A percentile compares a stretch with the other conserved stretches of the same genome.
Evolutionary conservation across 306 rosid species (phyloP).

Genomic region (Trifolium pratense): DNA sequence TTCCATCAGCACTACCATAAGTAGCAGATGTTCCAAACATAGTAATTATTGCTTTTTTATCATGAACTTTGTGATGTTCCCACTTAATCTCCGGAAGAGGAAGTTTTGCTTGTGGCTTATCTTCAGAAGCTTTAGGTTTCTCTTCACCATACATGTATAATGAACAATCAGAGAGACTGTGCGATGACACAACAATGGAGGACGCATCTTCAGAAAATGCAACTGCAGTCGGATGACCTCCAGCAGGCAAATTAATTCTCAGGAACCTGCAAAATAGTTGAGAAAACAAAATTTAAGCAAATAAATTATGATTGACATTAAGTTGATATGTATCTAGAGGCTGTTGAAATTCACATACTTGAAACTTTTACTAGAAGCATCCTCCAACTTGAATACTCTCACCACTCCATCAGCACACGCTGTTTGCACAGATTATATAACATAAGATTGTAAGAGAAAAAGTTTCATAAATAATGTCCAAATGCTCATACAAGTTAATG

Average conservation of each 20-base stretch:
- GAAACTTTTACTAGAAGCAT: constrained; percentile 94
- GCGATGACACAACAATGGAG: constrained; percentile 80
- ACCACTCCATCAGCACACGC: constrained; percentile 96
- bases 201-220: constrained; percentile 69
- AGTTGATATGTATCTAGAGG: constrained; percentile 26
- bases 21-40: constrained; percentile 77
- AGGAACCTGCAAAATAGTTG: constrained; percentile 65
- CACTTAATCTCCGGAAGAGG: constrained; percentile 97
- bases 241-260: constrained; percentile 84
- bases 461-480: constrained; percentile 9
- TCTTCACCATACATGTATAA: constrained; percentile 92
- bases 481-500: constrained; percentile 25
- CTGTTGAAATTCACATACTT: constrained; percentile 62
- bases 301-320: constrained; percentile 30
- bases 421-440: constrained; percentile 47
- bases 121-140: constrained; percentile 64
- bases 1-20: constrained; percentile 95
- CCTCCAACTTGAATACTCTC: constrained; percentile 93
- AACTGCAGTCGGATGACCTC: constrained; percentile 90
- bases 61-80: constrained; percentile 85
- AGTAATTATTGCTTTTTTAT: constrained; percentile 73
- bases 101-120: constrained; percentile 71
- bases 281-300: constrained; percentile 37
- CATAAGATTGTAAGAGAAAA: constrained; percentile 25
- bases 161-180: constrained; percentile 70